Evolutionary conservation across 208 protist genomes (phyloP).

Genomic region (Herpetomonas samuelpessoai): DNA sequence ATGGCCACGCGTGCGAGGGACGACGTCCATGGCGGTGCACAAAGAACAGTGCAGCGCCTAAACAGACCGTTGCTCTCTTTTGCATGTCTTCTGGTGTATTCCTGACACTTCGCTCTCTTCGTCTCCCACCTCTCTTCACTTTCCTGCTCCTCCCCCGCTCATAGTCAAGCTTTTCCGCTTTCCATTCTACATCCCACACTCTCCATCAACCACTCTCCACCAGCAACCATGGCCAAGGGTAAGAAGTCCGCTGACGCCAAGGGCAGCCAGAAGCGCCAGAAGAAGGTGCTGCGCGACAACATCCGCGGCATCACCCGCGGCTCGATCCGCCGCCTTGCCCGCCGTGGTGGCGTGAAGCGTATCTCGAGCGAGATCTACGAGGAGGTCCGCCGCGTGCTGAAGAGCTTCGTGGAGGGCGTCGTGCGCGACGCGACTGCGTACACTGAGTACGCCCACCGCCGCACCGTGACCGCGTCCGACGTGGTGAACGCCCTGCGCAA

Average conservation of each 20-base stretch:
- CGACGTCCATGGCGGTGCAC: no score
- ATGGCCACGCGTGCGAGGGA: no score
- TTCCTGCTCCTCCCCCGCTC: no score
- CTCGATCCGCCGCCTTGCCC: slow-evolving; percentile 61
- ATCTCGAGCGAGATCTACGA: slow-evolving; percentile 68
- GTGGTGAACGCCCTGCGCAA: slow-evolving; percentile 90
- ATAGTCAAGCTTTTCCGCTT: neutral
- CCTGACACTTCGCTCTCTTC: no score
- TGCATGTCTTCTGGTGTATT: no score
- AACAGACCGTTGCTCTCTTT: no score
- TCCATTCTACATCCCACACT: neutral
- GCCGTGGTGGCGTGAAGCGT: slow-evolving; percentile 74
- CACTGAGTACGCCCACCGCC: slow-evolving; percentile 57
- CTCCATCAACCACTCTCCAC: no score
- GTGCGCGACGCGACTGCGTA: slow-evolving; percentile 65
- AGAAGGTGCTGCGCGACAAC: slow-evolving; percentile 40
- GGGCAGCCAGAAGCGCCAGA: slow-evolving; percentile 31
- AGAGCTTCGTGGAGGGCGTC: slow-evolving; percentile 60
- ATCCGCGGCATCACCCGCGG: slow-evolving; percentile 19
- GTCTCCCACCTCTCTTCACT: no score
- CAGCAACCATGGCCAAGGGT: slow-evolving; percentile 19
- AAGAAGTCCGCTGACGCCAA: slow-evolving; percentile 26
- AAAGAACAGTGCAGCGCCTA: no score
- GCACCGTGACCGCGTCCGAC: slow-evolving; percentile 77
- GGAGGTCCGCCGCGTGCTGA: slow-evolving; percentile 44